Evolutionary conservation across 1,139 yeast species (phyloP).

Genomic region (Nakaseomyces kungkrabaensis): DNA sequence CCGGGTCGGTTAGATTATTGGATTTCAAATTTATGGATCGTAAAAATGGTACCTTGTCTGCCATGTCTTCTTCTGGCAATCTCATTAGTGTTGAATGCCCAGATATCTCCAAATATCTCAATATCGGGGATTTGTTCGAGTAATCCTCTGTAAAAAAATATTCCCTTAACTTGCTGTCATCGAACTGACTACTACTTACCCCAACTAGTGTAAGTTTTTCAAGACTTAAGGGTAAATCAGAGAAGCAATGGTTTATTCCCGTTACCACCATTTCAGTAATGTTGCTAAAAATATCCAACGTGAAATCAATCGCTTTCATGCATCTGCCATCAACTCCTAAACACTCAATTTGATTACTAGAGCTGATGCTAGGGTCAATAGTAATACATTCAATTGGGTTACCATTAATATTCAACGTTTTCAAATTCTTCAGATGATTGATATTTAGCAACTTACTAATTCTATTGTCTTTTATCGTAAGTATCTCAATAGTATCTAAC

Average conservation of each 20-base stretch:
- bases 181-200: not conserved
- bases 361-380: not conserved
- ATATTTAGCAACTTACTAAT: slow-evolving; percentile 17
- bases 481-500: slow-evolving; percentile 14
- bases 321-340: not conserved
- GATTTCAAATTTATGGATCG: slow-evolving; percentile 2
- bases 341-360: not conserved
- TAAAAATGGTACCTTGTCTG: slow-evolving; percentile 3
- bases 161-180: not conserved
- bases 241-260: not conserved
- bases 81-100: not conserved
- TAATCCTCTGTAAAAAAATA: not conserved
- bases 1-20: not conserved
- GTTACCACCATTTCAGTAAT: not conserved
- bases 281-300: not conserved
- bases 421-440: slow-evolving; percentile 10
- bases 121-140: not conserved
- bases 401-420: slow-evolving; percentile 16
- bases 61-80: not conserved
- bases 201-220: not conserved
- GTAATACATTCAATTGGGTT: slow-evolving; percentile 15
- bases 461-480: slow-evolving; percentile 19
- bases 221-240: not conserved
- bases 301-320: not conserved
- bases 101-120: slow-evolving; percentile 4